Evolutionary conservation across 768 basidiomycete species (phyloP).

Genomic region (Auriscalpium vulgare): DNA sequence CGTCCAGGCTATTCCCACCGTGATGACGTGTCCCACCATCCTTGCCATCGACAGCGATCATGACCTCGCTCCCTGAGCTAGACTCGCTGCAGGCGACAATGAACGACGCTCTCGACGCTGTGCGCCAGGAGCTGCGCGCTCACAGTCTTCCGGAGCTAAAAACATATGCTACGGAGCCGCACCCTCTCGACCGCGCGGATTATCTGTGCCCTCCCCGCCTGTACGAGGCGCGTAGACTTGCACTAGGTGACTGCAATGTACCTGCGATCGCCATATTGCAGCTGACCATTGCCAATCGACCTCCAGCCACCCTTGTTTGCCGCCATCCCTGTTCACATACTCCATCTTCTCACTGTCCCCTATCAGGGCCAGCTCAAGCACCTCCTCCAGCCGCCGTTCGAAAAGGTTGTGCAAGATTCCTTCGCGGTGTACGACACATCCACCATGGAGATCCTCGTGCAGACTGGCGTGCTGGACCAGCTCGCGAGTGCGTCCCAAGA

Average conservation of each 20-base stretch:
- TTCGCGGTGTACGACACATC: conserved; percentile 13
- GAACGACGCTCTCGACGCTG: conserved; percentile 14
- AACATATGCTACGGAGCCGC: neutral
- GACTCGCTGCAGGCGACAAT: conserved; percentile 13
- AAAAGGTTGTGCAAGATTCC: conserved; percentile 16
- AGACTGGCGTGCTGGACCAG: conserved; percentile 12
- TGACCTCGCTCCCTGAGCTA: neutral
- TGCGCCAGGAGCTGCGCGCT: conserved; percentile 1
- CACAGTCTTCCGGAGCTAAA: neutral
- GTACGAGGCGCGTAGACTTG: conserved; percentile 1
- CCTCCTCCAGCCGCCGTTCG: conserved; percentile 13
- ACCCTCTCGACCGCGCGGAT: neutral
- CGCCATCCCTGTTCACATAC: too few species aligned
- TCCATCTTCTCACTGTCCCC: too few species aligned
- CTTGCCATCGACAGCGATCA: too few species aligned
- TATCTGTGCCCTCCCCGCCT: neutral
- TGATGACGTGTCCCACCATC: too few species aligned
- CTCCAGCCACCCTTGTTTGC: neutral
- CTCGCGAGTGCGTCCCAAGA: neutral
- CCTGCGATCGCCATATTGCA: neutral
- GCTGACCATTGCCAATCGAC: too few species aligned
- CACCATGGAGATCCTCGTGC: conserved; percentile 11
- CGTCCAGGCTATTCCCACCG: too few species aligned
- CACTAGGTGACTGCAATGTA: neutral
- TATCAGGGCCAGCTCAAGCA: conserved; percentile 13